Evolutionary conservation across 805 yeast genomes (phyloP), one percentile per base, ranked within the genome.

Genomic region (Candida piceae): DNA sequence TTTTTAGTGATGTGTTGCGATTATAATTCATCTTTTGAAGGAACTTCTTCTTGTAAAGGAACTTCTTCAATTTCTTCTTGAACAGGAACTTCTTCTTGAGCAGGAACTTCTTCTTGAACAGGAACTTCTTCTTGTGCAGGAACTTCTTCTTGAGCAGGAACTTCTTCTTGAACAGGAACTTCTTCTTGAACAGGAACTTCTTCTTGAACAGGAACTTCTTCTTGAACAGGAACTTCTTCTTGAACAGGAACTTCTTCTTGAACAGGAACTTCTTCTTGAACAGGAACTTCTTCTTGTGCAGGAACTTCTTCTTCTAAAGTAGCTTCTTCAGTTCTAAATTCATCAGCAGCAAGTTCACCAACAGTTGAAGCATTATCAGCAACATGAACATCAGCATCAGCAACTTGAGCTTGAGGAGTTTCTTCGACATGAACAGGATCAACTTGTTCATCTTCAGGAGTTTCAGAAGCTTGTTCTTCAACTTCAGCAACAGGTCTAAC

Each of bases 271-370:
- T 34, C 19, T n/a, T 29, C 30, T 7, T 27, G 21, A n/a, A n/a
- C n/a, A n/a, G n/a, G n/a, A n/a, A n/a, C n/a, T 29, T 29, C 30
- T 11, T 32, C 36, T 18, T 29, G 25, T 4, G 20, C 16, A 11
- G 32, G 37, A 22, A 34, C 19, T 11, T 34, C 19, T n/a, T 29
- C 30, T 7, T 27, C 27, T n/a, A n/a, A n/a, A n/a, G n/a, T n/a
- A n/a, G n/a, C n/a, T 1, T 34, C 40, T 15, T 29, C 43, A 12
- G 44, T 34, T 36, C 40, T 38, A 28, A 26, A 16, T 7, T 40
- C 44, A 19, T 37, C 43, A 35, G 26, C 39, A 11, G 24, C 42
- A n/a, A 38, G 39, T 36, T 44, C 50, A 18, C 37, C 48, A 23
- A 43, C 53, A 7, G 49, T 38, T 16, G 42, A 39, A n/a, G 34